Evolutionary conservation across 139 green algal species (phyloP), one percentile per base, ranked within the genome.

Genomic region (Tetraselmis striata): DNA sequence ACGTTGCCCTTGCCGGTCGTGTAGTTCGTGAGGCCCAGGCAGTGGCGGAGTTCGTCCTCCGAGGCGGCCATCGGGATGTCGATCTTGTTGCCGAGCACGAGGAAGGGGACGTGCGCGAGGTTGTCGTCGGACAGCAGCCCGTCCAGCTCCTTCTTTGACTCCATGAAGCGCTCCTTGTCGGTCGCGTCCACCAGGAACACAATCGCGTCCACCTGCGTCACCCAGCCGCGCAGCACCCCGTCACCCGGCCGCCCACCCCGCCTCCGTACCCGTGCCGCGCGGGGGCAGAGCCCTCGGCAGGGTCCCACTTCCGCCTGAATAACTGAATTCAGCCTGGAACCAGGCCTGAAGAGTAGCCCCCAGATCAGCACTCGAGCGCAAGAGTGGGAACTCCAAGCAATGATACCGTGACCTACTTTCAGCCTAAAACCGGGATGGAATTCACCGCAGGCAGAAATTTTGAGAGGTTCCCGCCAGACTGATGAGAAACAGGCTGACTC

Each of bases 51-150:
- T 88, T 98, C 96, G 22, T 98, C 96, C 86, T 97, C 94, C 45
- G 83, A 85, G 23, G 86, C 88, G 30, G 92, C 95, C 23, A 90
- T 88, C 11, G 97, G 95, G 79, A 98, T 93, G 86, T 99, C 97
- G 80, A 99, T 99, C 88, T 99, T 99, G 94, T 99, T 99, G 77
- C 97, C 97, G 79, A 99, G 89, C 0, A 99, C 84, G 28, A 99
- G 87, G 88, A 99, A 98, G 2, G 97, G 97, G 32, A 99, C 96
- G n/a, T 89, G 32, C 25, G 85, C 79, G 0, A 99, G 89, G 22
- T 89, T 92, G 83, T 99, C 97, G 82, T 99, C 97, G 25, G 88
- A 91, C 24, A 99, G 89, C 80, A 99, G 90, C 0, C 87, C 90
- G 78, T 98, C 94, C 23, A 99, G 90, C 91, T 99, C 97, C 59